Conservation (phyloP, 768 basidiomycete species). For the Exsudoporus frostii region DNA sequence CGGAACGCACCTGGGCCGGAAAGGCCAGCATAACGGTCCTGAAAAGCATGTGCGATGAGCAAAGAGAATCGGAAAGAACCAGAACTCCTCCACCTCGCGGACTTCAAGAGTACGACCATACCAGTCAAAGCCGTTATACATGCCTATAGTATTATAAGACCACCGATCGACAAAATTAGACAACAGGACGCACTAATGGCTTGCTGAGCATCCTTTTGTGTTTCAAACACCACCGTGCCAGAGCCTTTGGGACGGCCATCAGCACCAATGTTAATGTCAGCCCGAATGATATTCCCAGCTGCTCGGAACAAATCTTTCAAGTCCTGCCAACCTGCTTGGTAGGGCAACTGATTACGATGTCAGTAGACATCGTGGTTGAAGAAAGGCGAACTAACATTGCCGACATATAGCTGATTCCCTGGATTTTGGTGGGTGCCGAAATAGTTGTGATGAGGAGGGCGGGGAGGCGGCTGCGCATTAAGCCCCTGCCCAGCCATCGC, state of each 20-base stretch:
- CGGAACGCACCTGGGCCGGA: constrained; percentile 59
- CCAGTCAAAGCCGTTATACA: constrained; percentile 98
- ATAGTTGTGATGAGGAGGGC: constrained; percentile 77
- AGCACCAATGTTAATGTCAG: constrained; percentile 91
- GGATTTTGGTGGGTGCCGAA: constrained; percentile 56
- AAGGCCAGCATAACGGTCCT: constrained; percentile 89
- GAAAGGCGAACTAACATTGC: constrained; percentile 60
- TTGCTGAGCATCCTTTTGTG: constrained; percentile 82
- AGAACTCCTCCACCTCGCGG: constrained; percentile 63
- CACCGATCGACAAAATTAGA: not conserved
- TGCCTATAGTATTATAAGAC: constrained; percentile 46
- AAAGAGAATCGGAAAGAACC: not conserved
- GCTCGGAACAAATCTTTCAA: constrained; percentile 95
- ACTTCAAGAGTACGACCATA: constrained; percentile 95
- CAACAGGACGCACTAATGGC: constrained; percentile 73
- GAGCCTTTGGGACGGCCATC: constrained; percentile 95
- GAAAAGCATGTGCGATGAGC: not conserved
- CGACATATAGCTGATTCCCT: constrained; percentile 91
- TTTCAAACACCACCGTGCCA: constrained; percentile 96
- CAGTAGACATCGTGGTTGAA: not conserved
- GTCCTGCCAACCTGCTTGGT: constrained; percentile 99
- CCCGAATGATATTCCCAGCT: constrained; percentile 91
- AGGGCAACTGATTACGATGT: constrained; percentile 63
- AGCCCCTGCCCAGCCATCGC: constrained; percentile 93
- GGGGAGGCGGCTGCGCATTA: constrained; percentile 75